These are phyloP conservation scores for Boletus sensibilis DNA, from an alignment of 768 basidiomycete species.

Conservation along the genomic window DNA sequence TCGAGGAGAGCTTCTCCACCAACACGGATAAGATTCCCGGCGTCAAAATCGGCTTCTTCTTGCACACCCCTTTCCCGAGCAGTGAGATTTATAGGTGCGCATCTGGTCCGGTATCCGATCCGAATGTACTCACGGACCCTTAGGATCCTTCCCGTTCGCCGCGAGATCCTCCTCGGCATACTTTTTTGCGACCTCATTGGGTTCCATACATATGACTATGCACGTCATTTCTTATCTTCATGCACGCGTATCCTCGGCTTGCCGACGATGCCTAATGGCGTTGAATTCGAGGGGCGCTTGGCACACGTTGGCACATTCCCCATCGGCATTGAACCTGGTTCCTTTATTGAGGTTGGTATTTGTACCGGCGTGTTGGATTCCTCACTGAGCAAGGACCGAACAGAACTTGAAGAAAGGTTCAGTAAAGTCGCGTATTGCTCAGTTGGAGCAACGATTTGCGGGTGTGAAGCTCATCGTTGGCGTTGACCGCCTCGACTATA, in stretches of 20 bases:
- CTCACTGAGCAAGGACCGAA: conserved; percentile 1
- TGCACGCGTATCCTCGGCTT: conserved; percentile 95
- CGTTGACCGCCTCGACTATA: conserved; percentile 97
- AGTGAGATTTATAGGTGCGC: conserved; percentile 94
- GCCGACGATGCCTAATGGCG: conserved; percentile 96
- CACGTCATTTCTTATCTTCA: conserved; percentile 97
- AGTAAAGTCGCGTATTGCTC: conserved; percentile 77
- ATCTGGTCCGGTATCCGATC: conserved; percentile 15
- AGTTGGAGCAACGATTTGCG: conserved; percentile 86
- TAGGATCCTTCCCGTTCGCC: conserved; percentile 94
- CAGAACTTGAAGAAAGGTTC: conserved; percentile 77
- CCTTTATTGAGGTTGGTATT: conserved; percentile 73
- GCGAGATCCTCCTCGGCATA: conserved; percentile 95
- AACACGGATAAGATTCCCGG: conserved; percentile 47
- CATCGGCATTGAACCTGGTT: conserved; percentile 94
- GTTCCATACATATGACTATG: conserved; percentile 99
- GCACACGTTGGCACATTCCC: conserved; percentile 99
- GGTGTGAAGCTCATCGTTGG: conserved; percentile 98
- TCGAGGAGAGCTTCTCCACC: conserved; percentile 46
- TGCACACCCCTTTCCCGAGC: conserved; percentile 97
- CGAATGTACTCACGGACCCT: not conserved
- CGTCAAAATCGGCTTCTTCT: conserved; percentile 97
- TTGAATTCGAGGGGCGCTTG: conserved; percentile 92
- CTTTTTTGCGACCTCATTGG: conserved; percentile 97
- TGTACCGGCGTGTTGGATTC: not conserved